A percentile compares a stretch with the other conserved stretches of the same genome.
These are phyloP conservation scores for Fragaria iinumae DNA, from an alignment of 306 rosid genomes.

Conservation along the genomic window DNA sequence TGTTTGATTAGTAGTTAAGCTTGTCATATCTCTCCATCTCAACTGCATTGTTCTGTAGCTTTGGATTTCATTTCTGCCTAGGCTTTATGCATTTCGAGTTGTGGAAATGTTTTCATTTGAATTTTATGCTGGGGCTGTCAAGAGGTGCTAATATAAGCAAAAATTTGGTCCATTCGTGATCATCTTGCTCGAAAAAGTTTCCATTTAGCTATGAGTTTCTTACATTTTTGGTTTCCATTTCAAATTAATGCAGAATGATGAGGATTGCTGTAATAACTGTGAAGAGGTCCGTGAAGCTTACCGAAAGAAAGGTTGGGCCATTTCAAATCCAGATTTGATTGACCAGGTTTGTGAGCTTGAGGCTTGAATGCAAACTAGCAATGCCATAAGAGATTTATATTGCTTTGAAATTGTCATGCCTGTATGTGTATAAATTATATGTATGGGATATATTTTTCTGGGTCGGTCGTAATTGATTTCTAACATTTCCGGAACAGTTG, in stretches of 20 bases:
- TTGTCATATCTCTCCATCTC: conserved; percentile 18
- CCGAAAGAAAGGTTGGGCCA: conserved; percentile 89
- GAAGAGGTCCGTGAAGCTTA: conserved; percentile 99
- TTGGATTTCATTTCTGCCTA: background rate
- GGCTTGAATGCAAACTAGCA: conserved; percentile 18
- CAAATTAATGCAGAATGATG: conserved; percentile 58
- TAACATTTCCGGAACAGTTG: background rate
- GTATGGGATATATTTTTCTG: background rate
- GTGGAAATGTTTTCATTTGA: background rate
- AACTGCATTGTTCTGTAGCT: background rate
- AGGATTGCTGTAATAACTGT: conserved; percentile 86
- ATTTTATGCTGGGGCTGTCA: background rate
- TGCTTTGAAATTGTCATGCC: background rate
- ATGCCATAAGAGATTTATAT: background rate
- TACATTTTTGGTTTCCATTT: background rate
- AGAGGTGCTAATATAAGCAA: background rate
- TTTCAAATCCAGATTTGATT: conserved; percentile 88
- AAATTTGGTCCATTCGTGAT: background rate
- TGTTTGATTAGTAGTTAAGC: conserved; percentile 10
- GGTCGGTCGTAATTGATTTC: background rate
- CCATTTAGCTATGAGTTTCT: conserved; percentile 10
- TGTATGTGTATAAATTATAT: background rate
- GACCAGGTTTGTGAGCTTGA: conserved; percentile 70
- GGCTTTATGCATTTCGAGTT: background rate
- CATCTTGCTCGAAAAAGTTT: background rate